Percentiles rank a stretch among this genome's conserved stretches.
phyloP scores from a whole-genome alignment of 495 filamentous ascomycete species.

The Penicillium goetzii region DNA sequence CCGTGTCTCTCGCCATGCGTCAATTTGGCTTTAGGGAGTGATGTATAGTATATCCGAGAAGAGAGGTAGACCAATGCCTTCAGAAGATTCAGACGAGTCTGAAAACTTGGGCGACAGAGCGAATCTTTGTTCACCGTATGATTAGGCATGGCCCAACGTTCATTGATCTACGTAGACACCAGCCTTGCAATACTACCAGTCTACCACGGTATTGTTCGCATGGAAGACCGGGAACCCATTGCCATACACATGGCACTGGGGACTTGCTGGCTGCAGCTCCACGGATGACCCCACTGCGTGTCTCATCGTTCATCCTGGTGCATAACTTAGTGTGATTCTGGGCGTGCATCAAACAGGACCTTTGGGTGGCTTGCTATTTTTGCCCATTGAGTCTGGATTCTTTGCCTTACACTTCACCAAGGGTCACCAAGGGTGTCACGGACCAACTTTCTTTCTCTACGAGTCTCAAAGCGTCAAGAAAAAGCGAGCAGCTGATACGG shows the following conservation, averaged over 20 bases:
- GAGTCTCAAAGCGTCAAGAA: conserved; percentile 21
- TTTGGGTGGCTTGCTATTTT: conserved; percentile 29
- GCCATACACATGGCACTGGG: conserved; percentile 28
- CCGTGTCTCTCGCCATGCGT: conserved; percentile 17
- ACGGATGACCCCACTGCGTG: conserved; percentile 24
- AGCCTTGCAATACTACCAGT: conserved; percentile 1
- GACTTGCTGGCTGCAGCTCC: conserved; percentile 13
- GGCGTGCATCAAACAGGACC: conserved; percentile 17
- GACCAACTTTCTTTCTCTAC: conserved; percentile 2
- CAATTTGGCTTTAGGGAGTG: not conserved
- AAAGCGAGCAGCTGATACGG: conserved; percentile 23
- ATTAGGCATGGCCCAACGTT: not conserved
- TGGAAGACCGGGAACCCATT: conserved; percentile 20
- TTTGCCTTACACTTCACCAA: conserved; percentile 9
- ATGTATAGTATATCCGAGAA: not conserved
- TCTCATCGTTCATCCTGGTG: conserved; percentile 23
- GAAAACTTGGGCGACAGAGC: conserved; percentile 2
- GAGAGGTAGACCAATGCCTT: not conserved
- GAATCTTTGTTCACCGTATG: conserved; percentile 1
- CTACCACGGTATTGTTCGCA: conserved; percentile 24
- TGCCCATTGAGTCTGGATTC: conserved; percentile 15
- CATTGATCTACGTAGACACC: not conserved
- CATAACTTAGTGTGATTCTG: conserved; percentile 18
- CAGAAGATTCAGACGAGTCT: not conserved
- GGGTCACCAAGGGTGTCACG: conserved; percentile 12